phyloP scores from a whole-genome alignment of 1,284 basidiomycete genomes.

The Heterobasidion irregulare region DNA sequence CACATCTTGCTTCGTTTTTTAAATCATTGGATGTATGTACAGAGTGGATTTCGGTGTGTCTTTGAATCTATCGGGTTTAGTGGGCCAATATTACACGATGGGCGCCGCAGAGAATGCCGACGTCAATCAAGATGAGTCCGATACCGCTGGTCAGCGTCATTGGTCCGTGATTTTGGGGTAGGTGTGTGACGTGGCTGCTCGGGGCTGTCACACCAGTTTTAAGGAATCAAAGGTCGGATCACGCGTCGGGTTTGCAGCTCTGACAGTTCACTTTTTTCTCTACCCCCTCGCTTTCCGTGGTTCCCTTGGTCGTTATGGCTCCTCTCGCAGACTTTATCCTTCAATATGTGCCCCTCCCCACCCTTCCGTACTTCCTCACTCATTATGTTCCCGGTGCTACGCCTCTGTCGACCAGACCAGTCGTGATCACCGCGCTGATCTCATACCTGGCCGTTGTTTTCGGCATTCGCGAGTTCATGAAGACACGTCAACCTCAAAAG shows the following conservation, averaged over 20 bases:
- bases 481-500: constrained; percentile 63
- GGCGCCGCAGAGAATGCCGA: too few relatives aligned
- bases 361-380: constrained; percentile 54
- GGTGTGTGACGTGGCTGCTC: background rate
- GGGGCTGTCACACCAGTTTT: background rate
- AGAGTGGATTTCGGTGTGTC: background rate
- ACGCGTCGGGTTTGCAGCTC: background rate
- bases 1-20: background rate
- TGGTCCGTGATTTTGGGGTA: background rate
- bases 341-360: constrained; percentile 38
- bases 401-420: constrained; percentile 73
- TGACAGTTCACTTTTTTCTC: constrained; percentile 6
- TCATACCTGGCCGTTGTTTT: constrained; percentile 90
- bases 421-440: constrained; percentile 63
- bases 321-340: constrained; percentile 67
- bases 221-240: background rate
- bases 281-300: constrained; percentile 15
- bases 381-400: constrained; percentile 69
- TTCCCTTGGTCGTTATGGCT: constrained; percentile 40
- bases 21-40: background rate
- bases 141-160: background rate
- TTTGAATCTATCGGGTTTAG: too few relatives aligned
- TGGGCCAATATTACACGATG: too few relatives aligned
- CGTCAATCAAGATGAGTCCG: too few relatives aligned
- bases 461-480: constrained; percentile 82